Conservation (phyloP, 129 eudicot genomes). For the carrot (Daucus carota) region DH1_v3.0 NC_030385.2:39428001-39428500, state of each 20-base stretch:
- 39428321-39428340: not conserved
- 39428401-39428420: conserved; percentile 24
- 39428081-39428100: not conserved
- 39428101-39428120: not conserved
- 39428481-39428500: conserved; percentile 20
- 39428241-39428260: no score
- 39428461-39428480: conserved; percentile 14
- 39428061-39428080: not conserved
- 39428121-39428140: conserved; percentile 1
- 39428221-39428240: not conserved
- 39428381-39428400: not conserved
- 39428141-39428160: not conserved
- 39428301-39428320: not conserved
- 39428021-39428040: not conserved
- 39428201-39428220: not conserved
- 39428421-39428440: conserved; percentile 22
- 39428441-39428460: conserved; percentile 25
- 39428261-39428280: not conserved
- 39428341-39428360: conserved; percentile 2
- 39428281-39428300: no score
- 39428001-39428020: not conserved
- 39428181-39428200: conserved; percentile 2
- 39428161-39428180: conserved; percentile 5
- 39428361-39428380: not conserved
- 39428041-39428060: conserved; percentile 4